A percentile compares a stretch with the other conserved stretches of the same genome.
phyloP scores from a whole-genome alignment of 1,139 yeast species.

The Debaryomycetaceae sp. region DNA sequence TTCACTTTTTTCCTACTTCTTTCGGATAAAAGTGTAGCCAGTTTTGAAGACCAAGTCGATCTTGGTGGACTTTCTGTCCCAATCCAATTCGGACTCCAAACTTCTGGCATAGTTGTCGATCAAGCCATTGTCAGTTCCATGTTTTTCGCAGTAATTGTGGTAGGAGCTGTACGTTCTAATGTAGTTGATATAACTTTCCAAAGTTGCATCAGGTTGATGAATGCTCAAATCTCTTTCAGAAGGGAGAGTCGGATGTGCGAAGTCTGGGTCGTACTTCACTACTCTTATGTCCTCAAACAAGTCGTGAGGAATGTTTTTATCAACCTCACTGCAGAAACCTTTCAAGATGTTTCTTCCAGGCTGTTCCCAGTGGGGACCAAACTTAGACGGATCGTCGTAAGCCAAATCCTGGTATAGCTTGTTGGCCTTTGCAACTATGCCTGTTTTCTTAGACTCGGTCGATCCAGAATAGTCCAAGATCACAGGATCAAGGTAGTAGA shows the following conservation, averaged over 20 bases:
- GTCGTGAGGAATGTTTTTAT: slow-evolving; percentile 28
- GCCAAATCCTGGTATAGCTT: slow-evolving; percentile 29
- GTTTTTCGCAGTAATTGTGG: slow-evolving; percentile 29
- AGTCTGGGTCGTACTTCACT: slow-evolving; percentile 22
- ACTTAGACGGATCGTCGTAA: slow-evolving; percentile 31
- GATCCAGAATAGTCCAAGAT: slow-evolving; percentile 26
- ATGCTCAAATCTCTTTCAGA: slow-evolving; percentile 22
- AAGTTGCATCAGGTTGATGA: slow-evolving; percentile 16
- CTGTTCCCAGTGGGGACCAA: slow-evolving; percentile 57
- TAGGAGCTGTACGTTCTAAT: slow-evolving; percentile 37
- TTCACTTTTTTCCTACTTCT: slow-evolving; percentile 8
- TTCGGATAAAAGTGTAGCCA: slow-evolving; percentile 36
- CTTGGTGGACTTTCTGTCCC: slow-evolving; percentile 27
- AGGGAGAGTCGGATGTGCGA: slow-evolving; percentile 11
- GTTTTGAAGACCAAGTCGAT: slow-evolving; percentile 38
- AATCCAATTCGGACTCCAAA: slow-evolving; percentile 25
- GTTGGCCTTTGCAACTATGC: slow-evolving; percentile 19
- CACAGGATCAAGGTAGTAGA: slow-evolving; percentile 42
- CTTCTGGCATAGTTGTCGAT: slow-evolving; percentile 20
- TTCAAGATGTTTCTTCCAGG: slow-evolving; percentile 40
- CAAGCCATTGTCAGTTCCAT: slow-evolving; percentile 22
- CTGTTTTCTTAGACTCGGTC: slow-evolving; percentile 14
- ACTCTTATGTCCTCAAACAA: slow-evolving; percentile 25
- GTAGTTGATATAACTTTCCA: slow-evolving; percentile 28
- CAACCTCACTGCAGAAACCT: slow-evolving; percentile 24